Percentiles rank a stretch among this genome's conserved stretches.
Evolutionary conservation across 139 green algal genomes (phyloP).

Genomic region (Micromonas pusilla): DNA sequence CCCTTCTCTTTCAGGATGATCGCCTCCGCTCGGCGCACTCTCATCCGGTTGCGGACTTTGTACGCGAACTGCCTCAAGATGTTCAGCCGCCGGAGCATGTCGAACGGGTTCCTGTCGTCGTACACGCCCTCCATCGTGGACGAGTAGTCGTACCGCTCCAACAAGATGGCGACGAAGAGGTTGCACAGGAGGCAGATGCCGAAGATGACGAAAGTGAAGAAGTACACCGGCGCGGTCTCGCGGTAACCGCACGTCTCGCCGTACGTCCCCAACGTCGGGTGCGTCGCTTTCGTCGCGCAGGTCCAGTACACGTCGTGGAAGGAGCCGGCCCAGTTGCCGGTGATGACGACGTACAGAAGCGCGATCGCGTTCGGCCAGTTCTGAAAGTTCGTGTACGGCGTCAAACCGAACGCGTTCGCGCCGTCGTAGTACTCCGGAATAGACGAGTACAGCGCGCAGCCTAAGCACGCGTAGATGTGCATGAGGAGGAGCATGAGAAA

Average conservation of each 20-base stretch:
- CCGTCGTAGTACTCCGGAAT: neutral
- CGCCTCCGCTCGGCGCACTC: neutral
- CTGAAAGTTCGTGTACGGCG: neutral
- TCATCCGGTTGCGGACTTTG: neutral
- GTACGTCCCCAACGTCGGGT: neutral
- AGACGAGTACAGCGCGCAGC: neutral
- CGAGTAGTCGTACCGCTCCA: neutral
- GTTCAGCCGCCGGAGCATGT: neutral
- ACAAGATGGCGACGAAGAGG: constrained; percentile 12
- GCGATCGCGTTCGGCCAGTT: neutral
- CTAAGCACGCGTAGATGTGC: neutral
- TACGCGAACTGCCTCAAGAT: neutral
- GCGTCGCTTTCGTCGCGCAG: neutral
- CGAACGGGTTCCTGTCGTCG: neutral
- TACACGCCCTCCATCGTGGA: neutral
- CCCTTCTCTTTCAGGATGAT: neutral
- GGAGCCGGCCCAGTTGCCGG: neutral
- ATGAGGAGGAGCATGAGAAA: neutral
- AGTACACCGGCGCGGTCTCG: neutral
- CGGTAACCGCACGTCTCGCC: neutral
- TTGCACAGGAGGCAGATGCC: constrained; percentile 6
- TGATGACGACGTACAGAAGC: neutral
- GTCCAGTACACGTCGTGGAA: neutral
- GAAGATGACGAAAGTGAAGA: constrained; percentile 7
- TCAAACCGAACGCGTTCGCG: neutral